Base-by-base conservation (phyloP, 2,329 filamentous ascomycete species). In the Cryoendolithus antarcticus region DNA sequence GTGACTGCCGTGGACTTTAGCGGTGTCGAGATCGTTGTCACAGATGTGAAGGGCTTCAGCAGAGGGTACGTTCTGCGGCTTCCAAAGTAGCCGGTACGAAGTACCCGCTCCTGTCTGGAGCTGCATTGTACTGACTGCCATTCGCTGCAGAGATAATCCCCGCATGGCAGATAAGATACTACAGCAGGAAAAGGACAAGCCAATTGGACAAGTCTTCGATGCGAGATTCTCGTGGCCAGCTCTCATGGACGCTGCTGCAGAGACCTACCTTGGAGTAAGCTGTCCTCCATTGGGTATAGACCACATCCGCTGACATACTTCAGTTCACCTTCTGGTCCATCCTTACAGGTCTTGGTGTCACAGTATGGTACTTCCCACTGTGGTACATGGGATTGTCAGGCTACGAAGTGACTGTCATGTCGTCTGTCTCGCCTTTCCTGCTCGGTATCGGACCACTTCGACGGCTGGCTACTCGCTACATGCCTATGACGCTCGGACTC, bases 371-470 rank as follows among this genome's bases (percentile, higher is more conserved):
- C 62, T 98, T 98, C 59, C 91, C 91, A 9, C 74, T 98, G 8
- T 98, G 91, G 91, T 78, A 95, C 60, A 98, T 98, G 91, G 91
- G 91, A 19, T 93, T 98, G 44, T 96, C 89, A 3, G 91, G 91
- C 46, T 96, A 91, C 57, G 91, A 98, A 63, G 81, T 79, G 32
- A 71, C 93, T 48, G 80, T 98, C 54, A 81, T 96, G 77, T 75
- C 74, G 35, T 89, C 85, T 3, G 62, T 89, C 37, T 83, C 88
- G 4, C 91, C 91, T 0, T 69, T 88, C 30, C 61, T 96, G 12
- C 75, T 98, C 32, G 77, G 71, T 13, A 80, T 86, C 45, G 71
- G 71, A 34, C 67, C 78, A 1, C 44, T 95, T 11, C 80, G 86
- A 43, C 73, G 72, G 30, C 59, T 84, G 10, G 71, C 84, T 8